phyloP scores from a whole-genome alignment of 129 eudicot species.

The Oenanthe sinensis region DNA sequence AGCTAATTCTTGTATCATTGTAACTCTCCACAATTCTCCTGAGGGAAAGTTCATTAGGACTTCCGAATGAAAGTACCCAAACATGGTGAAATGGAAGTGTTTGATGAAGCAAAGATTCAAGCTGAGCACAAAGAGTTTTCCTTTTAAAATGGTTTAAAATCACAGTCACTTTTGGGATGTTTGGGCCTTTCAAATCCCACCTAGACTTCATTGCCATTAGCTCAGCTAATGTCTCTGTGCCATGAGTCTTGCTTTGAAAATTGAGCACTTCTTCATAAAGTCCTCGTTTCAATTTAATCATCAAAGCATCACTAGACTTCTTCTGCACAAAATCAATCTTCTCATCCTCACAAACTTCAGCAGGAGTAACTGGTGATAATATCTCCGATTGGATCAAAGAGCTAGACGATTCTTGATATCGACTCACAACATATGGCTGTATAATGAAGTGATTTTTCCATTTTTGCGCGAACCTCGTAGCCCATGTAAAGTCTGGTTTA shows the following conservation, averaged over 20 bases:
- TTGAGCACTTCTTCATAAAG: slow-evolving; percentile 58
- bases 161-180: slow-evolving; percentile 66
- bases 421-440: slow-evolving; percentile 50
- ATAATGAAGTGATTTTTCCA: slow-evolving; percentile 60
- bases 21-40: slow-evolving; percentile 71
- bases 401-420: slow-evolving; percentile 39
- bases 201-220: slow-evolving; percentile 76
- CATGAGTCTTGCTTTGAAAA: slow-evolving; percentile 42
- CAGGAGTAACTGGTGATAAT: slow-evolving; percentile 27
- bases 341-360: slow-evolving; percentile 70
- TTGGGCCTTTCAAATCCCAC: slow-evolving; percentile 51
- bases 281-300: slow-evolving; percentile 76
- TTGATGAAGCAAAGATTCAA: slow-evolving; percentile 75
- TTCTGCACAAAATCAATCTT: slow-evolving; percentile 86
- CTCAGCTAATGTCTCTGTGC: slow-evolving; percentile 57
- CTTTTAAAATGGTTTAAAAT: slow-evolving; percentile 87
- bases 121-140: slow-evolving; percentile 82
- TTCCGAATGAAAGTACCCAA: slow-evolving; percentile 92
- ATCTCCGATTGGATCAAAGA: slow-evolving; percentile 21
- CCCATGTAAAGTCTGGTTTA: slow-evolving; percentile 89
- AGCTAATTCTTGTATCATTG: slow-evolving; percentile 74
- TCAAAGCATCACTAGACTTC: slow-evolving; percentile 67
- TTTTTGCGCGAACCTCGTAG: slow-evolving; percentile 57
- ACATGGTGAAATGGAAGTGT: slow-evolving; percentile 89
- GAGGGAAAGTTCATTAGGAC: slow-evolving; percentile 61